These are phyloP conservation scores for Oehlia diaphana DNA, from an alignment of 192 early-diverging fungal genomes.

Conservation along the genomic window DNA sequence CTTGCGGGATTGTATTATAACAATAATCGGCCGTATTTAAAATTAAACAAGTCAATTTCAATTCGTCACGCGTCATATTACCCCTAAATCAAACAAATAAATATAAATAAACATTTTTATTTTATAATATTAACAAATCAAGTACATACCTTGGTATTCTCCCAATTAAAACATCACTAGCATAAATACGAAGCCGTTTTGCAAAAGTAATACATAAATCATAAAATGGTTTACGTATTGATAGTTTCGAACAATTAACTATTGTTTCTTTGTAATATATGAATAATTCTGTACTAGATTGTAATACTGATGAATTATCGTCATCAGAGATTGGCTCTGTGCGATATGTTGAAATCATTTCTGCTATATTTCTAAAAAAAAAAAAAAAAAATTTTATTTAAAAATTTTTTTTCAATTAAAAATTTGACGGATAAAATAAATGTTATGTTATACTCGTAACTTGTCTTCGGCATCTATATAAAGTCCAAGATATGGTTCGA, in stretches of 20 bases:
- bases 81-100: conserved; percentile 39
- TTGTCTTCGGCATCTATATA: conserved; percentile 86
- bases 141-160: conserved; percentile 68
- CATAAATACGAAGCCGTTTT: conserved; percentile 80
- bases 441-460: conserved; percentile 40
- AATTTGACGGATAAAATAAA: background rate
- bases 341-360: conserved; percentile 44
- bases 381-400: background rate
- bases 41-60: conserved; percentile 73
- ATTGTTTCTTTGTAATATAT: conserved; percentile 88
- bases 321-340: conserved; percentile 51
- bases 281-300: conserved; percentile 91
- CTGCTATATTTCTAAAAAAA: conserved; percentile 14
- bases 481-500: conserved; percentile 86
- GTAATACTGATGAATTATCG: conserved; percentile 65
- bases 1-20: conserved; percentile 74
- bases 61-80: conserved; percentile 62
- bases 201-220: conserved; percentile 81
- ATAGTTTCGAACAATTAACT: conserved; percentile 80
- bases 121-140: background rate
- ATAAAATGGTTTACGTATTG: conserved; percentile 81
- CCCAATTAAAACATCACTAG: conserved; percentile 66
- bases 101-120: too few relatives aligned
- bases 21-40: conserved; percentile 98
- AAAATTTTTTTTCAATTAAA: background rate